Evolutionary conservation across 345 rosid genomes (phyloP).

Genomic region (Limnanthes douglasii): DNA sequence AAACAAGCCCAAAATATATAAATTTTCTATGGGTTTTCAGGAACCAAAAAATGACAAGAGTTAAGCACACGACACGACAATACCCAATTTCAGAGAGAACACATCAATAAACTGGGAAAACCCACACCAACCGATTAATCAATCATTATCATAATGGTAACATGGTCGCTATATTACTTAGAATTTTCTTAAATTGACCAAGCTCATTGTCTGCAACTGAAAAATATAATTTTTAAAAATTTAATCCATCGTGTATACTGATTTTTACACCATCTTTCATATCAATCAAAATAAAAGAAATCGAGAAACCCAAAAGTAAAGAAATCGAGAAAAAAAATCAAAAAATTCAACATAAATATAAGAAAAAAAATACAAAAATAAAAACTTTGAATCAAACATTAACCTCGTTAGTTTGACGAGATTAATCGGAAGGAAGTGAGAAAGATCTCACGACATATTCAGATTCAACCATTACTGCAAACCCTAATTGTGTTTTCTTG

Average conservation of each 20-base stretch:
- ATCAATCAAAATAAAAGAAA: background rate
- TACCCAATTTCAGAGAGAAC: background rate
- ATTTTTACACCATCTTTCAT: background rate
- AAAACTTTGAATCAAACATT: constrained; percentile 4
- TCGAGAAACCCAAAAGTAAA: no score
- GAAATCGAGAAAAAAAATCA: constrained; percentile 1
- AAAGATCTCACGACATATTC: constrained; percentile 60
- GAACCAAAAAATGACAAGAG: background rate
- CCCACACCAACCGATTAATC: no score
- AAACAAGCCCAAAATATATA: constrained; percentile 1
- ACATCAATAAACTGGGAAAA: no score
- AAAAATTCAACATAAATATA: background rate
- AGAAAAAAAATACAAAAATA: no score
- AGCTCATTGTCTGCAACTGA: no score
- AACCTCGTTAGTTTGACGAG: constrained; percentile 43
- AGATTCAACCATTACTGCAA: constrained; percentile 37
- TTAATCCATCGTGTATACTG: background rate
- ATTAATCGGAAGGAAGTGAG: constrained; percentile 63
- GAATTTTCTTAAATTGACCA: no score
- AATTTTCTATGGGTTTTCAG: background rate
- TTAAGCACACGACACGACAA: background rate
- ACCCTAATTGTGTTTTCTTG: no score
- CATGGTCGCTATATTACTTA: no score
- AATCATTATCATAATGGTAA: no score
- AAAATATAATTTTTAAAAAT: no score